phyloP scores from a whole-genome alignment of 108 stramenopile species.

The Nitzschia inconspicua region DNA sequence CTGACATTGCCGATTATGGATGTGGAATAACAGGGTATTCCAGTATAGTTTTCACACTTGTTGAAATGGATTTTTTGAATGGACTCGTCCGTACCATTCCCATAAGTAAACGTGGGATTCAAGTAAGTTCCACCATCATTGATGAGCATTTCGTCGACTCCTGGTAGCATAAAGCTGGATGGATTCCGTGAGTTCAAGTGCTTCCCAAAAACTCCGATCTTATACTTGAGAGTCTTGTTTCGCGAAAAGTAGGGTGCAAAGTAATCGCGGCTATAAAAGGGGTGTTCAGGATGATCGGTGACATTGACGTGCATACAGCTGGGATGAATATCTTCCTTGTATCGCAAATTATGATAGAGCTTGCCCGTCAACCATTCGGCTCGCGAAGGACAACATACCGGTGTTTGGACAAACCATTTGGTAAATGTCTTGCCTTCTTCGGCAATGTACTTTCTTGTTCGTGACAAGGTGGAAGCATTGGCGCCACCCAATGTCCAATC shows the following conservation, averaged over 20 bases:
- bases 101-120: slow-evolving; percentile 30
- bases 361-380: slow-evolving; percentile 42
- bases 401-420: slow-evolving; percentile 49
- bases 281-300: neutral
- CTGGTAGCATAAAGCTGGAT: slow-evolving; percentile 18
- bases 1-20: slow-evolving; percentile 45
- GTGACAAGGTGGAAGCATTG: slow-evolving; percentile 27
- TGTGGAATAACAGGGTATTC: slow-evolving; percentile 35
- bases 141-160: slow-evolving; percentile 33
- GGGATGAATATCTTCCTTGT: neutral
- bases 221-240: slow-evolving; percentile 21
- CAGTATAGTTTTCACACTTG: slow-evolving; percentile 26
- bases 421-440: slow-evolving; percentile 20
- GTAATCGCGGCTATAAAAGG: slow-evolving; percentile 28
- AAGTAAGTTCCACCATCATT: slow-evolving; percentile 39
- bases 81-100: neutral
- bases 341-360: slow-evolving; percentile 36
- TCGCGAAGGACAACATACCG: slow-evolving; percentile 44
- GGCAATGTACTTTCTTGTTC: slow-evolving; percentile 23
- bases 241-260: slow-evolving; percentile 37
- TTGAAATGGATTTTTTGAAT: slow-evolving; percentile 5
- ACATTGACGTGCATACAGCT: slow-evolving; percentile 45
- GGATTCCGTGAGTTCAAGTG: slow-evolving; percentile 36
- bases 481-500: slow-evolving; percentile 39
- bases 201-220: slow-evolving; percentile 43